Evolutionary conservation across 345 rosid genomes (phyloP).

Genomic region (Cardamine resedifolia): DNA sequence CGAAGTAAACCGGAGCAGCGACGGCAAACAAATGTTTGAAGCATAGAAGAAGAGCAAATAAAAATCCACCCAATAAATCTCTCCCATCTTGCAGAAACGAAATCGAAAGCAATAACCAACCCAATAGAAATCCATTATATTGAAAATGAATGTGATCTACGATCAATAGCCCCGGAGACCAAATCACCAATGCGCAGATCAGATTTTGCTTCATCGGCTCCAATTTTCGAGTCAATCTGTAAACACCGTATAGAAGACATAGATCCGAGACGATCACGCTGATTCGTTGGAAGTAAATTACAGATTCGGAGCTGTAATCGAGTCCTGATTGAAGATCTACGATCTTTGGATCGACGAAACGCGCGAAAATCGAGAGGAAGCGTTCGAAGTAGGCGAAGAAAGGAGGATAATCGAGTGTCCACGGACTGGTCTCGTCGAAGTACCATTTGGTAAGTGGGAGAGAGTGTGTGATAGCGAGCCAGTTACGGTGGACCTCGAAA

Average conservation of each 20-base stretch:
- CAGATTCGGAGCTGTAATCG: constrained; percentile 52
- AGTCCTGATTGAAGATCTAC: constrained; percentile 62
- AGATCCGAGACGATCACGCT: constrained; percentile 76
- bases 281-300: constrained; percentile 63
- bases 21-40: constrained; percentile 95
- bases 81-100: constrained; percentile 74
- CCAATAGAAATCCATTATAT: constrained; percentile 87
- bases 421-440: constrained; percentile 77
- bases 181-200: constrained; percentile 65
- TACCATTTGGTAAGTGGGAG: constrained; percentile 87
- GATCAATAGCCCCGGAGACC: constrained; percentile 81
- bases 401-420: constrained; percentile 97
- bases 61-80: constrained; percentile 79
- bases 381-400: constrained; percentile 74
- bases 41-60: constrained; percentile 74
- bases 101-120: constrained; percentile 72
- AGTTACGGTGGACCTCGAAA: constrained; percentile 94
- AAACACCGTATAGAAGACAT: constrained; percentile 55
- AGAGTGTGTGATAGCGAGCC: constrained; percentile 85
- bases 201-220: constrained; percentile 42
- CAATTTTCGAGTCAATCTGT: constrained; percentile 45
- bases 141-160: constrained; percentile 96
- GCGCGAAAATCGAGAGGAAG: constrained; percentile 57
- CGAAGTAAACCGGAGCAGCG: constrained; percentile 91
- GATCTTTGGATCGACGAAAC: constrained; percentile 62